Percentiles rank a stretch among this genome's conserved stretches.
Evolutionary conservation across 148 eudicot genomes (phyloP).

Genomic region (Salicornia ramosissima): DNA sequence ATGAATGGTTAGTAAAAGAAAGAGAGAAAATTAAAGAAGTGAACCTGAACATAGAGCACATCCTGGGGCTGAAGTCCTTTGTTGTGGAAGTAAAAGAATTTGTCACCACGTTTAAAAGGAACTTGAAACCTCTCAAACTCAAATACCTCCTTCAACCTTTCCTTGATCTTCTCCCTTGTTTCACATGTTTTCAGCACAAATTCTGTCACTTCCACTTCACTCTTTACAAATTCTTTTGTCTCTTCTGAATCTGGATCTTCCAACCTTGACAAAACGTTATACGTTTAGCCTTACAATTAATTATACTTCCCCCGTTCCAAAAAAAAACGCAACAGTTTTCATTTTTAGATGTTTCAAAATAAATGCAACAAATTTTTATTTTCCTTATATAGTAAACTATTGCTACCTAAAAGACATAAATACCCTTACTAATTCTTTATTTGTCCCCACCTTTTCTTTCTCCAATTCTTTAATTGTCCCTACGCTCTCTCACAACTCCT

Average conservation of each 20-base stretch:
- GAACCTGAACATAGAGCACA: constrained; percentile 76
- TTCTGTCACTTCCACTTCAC: constrained; percentile 62
- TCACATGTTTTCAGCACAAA: constrained; percentile 66
- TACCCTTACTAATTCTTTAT: too few species aligned
- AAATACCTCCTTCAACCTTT: constrained; percentile 46
- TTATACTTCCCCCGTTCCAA: too few species aligned
- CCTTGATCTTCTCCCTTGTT: constrained; percentile 53
- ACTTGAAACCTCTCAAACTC: constrained; percentile 65
- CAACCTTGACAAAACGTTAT: constrained; percentile 49
- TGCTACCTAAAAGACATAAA: too few species aligned
- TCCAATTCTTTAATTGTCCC: too few species aligned
- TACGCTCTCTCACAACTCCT: too few species aligned
- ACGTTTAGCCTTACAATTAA: too few species aligned
- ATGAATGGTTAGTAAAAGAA: too few species aligned
- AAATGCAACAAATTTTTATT: too few species aligned
- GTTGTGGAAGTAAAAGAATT: constrained; percentile 76
- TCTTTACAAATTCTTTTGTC: constrained; percentile 66
- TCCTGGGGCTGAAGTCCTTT: constrained; percentile 76
- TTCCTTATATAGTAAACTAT: too few species aligned
- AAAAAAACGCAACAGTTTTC: too few species aligned
- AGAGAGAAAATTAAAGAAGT: not conserved
- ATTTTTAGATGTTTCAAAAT: too few species aligned
- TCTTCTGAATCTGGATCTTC: constrained; percentile 87
- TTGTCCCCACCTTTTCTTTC: too few species aligned
- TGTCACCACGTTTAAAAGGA: constrained; percentile 62